Conservation (phyloP, 352 stramenopile species). For the Phytopythium litorale region DNA sequence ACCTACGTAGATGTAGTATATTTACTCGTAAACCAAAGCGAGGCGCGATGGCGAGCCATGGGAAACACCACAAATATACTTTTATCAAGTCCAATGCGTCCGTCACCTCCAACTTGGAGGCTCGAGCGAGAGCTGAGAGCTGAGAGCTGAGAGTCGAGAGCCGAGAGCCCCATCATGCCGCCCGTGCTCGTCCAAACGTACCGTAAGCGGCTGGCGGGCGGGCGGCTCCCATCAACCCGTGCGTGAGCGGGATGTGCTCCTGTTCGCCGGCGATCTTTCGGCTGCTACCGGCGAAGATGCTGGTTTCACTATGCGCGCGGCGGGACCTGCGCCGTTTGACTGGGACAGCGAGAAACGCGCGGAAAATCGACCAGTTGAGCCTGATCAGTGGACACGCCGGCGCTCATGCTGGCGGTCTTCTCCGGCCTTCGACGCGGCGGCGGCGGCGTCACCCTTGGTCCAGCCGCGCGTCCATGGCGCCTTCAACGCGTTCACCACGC, state of each 20-base stretch:
- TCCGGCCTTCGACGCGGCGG: not conserved
- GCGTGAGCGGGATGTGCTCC: not conserved
- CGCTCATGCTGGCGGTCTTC: not conserved
- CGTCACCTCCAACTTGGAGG: too few species aligned
- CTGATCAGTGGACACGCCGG: too few species aligned
- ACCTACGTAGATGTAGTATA: constrained; percentile 5
- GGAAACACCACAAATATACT: not conserved
- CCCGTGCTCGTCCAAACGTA: not conserved
- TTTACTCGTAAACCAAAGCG: not conserved
- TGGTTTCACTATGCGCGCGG: not conserved
- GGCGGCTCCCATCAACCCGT: not conserved
- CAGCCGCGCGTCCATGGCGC: constrained; percentile 2
- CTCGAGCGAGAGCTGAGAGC: too few species aligned
- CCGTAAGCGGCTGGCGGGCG: not conserved
- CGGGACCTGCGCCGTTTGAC: not conserved
- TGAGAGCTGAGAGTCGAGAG: too few species aligned
- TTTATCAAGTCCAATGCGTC: too few species aligned
- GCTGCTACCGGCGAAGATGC: not conserved
- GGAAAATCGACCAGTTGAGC: not conserved
- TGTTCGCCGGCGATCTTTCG: not conserved
- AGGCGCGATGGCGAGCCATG: not conserved
- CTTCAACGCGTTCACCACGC: not conserved
- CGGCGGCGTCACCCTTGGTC: not conserved
- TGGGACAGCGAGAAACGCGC: not conserved
- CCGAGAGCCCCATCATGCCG: too few species aligned